Evolutionary conservation across 768 basidiomycete genomes (phyloP), one percentile per base, ranked within the genome.

Genomic region (Russula olivacea): DNA sequence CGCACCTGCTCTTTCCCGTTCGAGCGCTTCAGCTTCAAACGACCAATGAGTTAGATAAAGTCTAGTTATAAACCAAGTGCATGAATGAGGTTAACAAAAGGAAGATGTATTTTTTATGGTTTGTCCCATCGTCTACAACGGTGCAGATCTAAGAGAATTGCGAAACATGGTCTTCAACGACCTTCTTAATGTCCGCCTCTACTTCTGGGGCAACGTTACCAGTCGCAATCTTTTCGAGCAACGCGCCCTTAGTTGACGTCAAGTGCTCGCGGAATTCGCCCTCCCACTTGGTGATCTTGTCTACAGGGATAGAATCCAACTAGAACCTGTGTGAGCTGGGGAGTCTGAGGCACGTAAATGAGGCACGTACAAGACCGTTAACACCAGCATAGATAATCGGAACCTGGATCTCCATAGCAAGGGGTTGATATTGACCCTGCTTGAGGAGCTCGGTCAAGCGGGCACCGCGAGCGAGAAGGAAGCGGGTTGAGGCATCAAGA

Each of bases 321-420:
- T 91, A 43, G 23, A 45, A 9, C 38, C 28, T 1, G 51, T 17
- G 28, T 32, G n/a, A 47, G 38, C 36, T 28, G 14, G 23, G 34
- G 51, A 32, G 41, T 43, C 21, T 25, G 2, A 10, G 21, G 23
- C n/a, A 1, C n/a, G 14, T 1, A 15, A 32, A 61, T 12, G 45
- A 1, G 17, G 36, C 19, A 82, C 88, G 69, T 74, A 89, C 88
- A 67, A 97, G 86, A 92, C 97, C 97, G 79, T 98, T 95, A 71
- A 99, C 97, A 86, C 96, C 96, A 69, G 96, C 97, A 76, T 96
- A 98, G 81, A 98, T 94, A 76, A 98, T 92, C 69, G 96, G 96
- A 66, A 97, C 96, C 83, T 97, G 95, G 68, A 98, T 79, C 80
- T 98, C 96, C 76, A 91, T 95, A 47, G 94, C 77, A 72, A 98